Evolutionary conservation across 768 basidiomycete species (phyloP), one percentile per base, ranked within the genome.

Genomic region (Amanita molliuscula): DNA sequence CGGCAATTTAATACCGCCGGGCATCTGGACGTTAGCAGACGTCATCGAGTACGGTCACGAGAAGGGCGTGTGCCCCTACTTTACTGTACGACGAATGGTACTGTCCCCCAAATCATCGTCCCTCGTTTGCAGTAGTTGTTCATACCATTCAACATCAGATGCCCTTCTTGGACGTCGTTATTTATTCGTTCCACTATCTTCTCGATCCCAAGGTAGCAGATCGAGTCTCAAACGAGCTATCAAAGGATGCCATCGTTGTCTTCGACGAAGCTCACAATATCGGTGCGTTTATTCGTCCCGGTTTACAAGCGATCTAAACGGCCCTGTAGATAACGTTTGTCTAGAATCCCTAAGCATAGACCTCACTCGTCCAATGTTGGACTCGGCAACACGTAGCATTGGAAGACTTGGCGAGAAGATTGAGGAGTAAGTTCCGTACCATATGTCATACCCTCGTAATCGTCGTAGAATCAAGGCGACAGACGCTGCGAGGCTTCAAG

Each of bases 201-300:
- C 78, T 99, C 26, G 96, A 99, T 68, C 96, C 96, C 2, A 99
- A 99, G 67, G 94, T 99, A 36, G 96, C 96, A 0, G 96, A 98
- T 58, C 94, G 98, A 68, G 96, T 99, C 11, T 98, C 96, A 2
- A 94, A 91, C 61, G 96, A 99, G 64, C 75, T 99, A 69, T 89
- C 88, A 6, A 98, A 97, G 60, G 96, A 99, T 63, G 86, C 92
- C 26, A 99, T 99, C 47, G 93, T 99, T 34, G 96, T 99, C 1
- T 99, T 99, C 60, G 96, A 99, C 60, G 96, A 99, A 62, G 96
- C 96, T 13, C 96, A 99, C 66, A 99, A 99, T 63, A 99, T 99
- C 46, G 94, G 94, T 93, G 57, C 50, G 74, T 29, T 47, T 46
- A 29, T 35, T 18, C 18, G 23, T 16, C n/a, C 21, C 23, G 11